Base-by-base conservation (phyloP, 164 flowering plant genomes). In the Chimonanthus praecox region DNA sequence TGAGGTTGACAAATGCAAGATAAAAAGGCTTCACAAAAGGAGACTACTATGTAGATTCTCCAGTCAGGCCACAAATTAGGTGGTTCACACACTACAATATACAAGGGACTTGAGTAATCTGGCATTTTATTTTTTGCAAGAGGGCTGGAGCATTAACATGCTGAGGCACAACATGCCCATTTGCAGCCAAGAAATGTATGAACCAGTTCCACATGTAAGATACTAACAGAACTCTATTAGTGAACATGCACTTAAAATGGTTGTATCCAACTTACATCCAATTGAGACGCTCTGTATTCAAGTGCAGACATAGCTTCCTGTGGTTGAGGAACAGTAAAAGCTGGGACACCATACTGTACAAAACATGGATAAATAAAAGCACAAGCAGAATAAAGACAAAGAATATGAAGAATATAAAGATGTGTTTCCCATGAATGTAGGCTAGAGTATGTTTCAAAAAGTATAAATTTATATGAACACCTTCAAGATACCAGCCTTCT, bases 401-500 rank as follows among this genome's bases (percentile, higher is more conserved):
- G 10, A 64, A 60, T 49, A 3, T 64, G 65, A 18, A 43, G 16
- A 43, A 69, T 4, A 46, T 5, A 33, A 20, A 18, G 67, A 67
- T 69, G 66, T 7, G 60, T 10, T 67, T 61, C 20, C 15, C 33
- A 20, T 74, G 15, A 11, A n/a, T 58, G 75, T 60, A 10, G 45
- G 13, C 48, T 5, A 71, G 47, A 71, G 11, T 61, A 20, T 33
- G 63, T 75, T 11, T 45, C 47, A 54, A 6, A 48, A 67, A 61
- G 67, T 4, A 62, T 20, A 3, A 18, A 47, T 72, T 49, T 66
- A 45, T 44, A 44, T 3, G 16, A 61, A 58, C 13, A 96, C 99
- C 98, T 96, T 96, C 76, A 96, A 91, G 75, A 96, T 94, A 73
- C 99, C 99, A 75, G 99, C 98, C 79, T 96, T 96, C 83, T 92